Evolutionary conservation across 495 filamentous ascomycete genomes (phyloP).

Genomic region (Penicillium silybi): DNA sequence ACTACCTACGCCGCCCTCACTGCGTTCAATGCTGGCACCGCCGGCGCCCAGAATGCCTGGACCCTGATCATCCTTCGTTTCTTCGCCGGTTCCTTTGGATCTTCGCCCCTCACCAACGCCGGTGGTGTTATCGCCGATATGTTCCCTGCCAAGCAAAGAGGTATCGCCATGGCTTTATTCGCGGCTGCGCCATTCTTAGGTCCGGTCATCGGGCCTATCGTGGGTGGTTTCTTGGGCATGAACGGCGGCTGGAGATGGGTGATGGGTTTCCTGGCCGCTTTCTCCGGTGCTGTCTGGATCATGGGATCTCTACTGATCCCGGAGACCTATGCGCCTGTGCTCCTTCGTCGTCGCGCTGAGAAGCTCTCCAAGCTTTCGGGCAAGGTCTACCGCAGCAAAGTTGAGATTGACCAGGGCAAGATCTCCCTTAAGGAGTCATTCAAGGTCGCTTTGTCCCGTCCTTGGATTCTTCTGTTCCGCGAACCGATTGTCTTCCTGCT

Average conservation of each 20-base stretch:
- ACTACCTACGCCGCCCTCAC: slow-evolving; percentile 59
- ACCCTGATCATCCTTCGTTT: slow-evolving; percentile 72
- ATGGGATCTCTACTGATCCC: slow-evolving; percentile 49
- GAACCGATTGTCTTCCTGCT: slow-evolving; percentile 63
- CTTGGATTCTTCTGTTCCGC: slow-evolving; percentile 46
- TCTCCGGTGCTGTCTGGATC: slow-evolving; percentile 55
- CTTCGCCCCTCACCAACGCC: slow-evolving; percentile 67
- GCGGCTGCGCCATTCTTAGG: slow-evolving; percentile 66
- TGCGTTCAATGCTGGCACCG: slow-evolving; percentile 64
- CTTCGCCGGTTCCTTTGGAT: slow-evolving; percentile 75
- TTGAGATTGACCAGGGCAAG: slow-evolving; percentile 44
- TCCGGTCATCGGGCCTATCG: slow-evolving; percentile 59
- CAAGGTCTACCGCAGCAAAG: slow-evolving; percentile 51
- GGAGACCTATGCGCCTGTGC: slow-evolving; percentile 59
- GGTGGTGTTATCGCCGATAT: slow-evolving; percentile 75
- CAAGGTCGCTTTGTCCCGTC: slow-evolving; percentile 43
- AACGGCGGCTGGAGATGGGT: slow-evolving; percentile 64
- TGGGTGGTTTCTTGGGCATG: slow-evolving; percentile 59
- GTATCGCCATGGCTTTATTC: slow-evolving; percentile 61
- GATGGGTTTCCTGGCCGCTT: slow-evolving; percentile 52
- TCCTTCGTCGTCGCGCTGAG: slow-evolving; percentile 51
- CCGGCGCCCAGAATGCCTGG: slow-evolving; percentile 57
- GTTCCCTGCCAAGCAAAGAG: slow-evolving; percentile 60
- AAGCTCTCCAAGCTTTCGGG: slow-evolving; percentile 51
- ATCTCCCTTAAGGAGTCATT: slow-evolving; percentile 34